phyloP scores from a whole-genome alignment of 495 filamentous ascomycete species.

The Penicillium canescens region DNA sequence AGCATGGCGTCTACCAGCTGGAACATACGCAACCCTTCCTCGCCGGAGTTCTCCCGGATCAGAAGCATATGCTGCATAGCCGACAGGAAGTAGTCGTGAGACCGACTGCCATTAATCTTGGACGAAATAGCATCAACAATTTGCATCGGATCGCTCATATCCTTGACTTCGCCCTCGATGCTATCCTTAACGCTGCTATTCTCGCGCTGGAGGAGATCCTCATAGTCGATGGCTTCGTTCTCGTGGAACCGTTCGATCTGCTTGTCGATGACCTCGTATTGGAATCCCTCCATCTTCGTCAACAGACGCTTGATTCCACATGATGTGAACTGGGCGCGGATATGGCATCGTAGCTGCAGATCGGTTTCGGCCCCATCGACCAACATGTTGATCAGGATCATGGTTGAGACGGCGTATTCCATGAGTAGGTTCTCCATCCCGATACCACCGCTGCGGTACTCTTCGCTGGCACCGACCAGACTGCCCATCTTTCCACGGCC shows the following conservation, averaged over 20 bases:
- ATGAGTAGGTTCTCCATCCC: constrained; percentile 99
- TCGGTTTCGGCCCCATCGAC: constrained; percentile 89
- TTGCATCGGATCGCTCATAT: constrained; percentile 89
- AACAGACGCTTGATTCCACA: constrained; percentile 95
- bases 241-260: constrained; percentile 91
- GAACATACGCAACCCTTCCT: constrained; percentile 94
- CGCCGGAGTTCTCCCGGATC: constrained; percentile 88
- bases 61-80: constrained; percentile 93
- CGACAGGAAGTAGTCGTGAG: constrained; percentile 94
- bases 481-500: constrained; percentile 98
- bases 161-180: constrained; percentile 87
- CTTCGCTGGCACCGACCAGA: constrained; percentile 93
- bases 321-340: constrained; percentile 92
- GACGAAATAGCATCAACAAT: constrained; percentile 93
- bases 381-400: constrained; percentile 96
- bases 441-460: constrained; percentile 94
- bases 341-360: constrained; percentile 87
- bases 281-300: constrained; percentile 96
- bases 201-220: constrained; percentile 92
- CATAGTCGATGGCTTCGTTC: constrained; percentile 97
- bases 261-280: constrained; percentile 98
- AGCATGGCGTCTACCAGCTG: constrained; percentile 98
- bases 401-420: constrained; percentile 96
- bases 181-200: constrained; percentile 86
- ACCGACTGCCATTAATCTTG: constrained; percentile 77